These are phyloP conservation scores for Cucumis cinereus DNA, from an alignment of 306 rosid species.

Conservation along the genomic window DNA sequence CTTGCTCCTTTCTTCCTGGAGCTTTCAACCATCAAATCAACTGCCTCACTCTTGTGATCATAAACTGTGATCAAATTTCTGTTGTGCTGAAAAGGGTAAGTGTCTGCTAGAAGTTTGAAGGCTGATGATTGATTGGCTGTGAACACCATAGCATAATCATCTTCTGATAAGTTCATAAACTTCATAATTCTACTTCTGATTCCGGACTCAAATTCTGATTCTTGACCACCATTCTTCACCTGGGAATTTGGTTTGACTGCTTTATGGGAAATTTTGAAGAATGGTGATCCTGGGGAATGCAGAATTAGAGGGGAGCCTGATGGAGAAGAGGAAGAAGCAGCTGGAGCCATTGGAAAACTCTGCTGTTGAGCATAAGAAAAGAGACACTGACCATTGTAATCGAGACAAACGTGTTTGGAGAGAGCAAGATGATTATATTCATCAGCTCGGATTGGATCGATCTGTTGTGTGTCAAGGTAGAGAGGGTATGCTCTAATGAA, in stretches of 20 bases:
- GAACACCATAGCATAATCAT: conserved; percentile 58
- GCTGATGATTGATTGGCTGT: conserved; percentile 66
- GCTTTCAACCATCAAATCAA: conserved; percentile 46
- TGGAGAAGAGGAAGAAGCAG: conserved; percentile 23
- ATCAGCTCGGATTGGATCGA: conserved; percentile 43
- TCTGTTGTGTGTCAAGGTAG: conserved; percentile 20
- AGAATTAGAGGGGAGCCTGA: conserved; percentile 2
- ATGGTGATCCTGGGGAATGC: conserved; percentile 19
- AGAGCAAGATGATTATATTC: conserved; percentile 50
- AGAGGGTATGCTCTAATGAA: conserved; percentile 48
- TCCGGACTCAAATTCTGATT: conserved; percentile 43
- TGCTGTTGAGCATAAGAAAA: conserved; percentile 51
- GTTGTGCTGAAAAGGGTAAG: conserved; percentile 53
- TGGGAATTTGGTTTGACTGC: conserved; percentile 52
- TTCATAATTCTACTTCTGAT: conserved; percentile 48
- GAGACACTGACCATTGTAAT: conserved; percentile 65
- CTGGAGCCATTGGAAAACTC: conserved; percentile 6
- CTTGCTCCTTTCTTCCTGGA: conserved; percentile 49
- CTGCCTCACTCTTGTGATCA: conserved; percentile 52
- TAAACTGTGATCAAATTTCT: conserved; percentile 58
- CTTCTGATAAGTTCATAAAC: conserved; percentile 63
- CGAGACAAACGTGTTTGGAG: conserved; percentile 58
- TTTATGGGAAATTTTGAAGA: conserved; percentile 43
- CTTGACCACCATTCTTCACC: conserved; percentile 31
- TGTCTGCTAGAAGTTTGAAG: conserved; percentile 55